These are phyloP conservation scores for Aspergillus novofumigatus DNA, from an alignment of 2,329 filamentous ascomycete species.

Conservation along the genomic window DNA sequence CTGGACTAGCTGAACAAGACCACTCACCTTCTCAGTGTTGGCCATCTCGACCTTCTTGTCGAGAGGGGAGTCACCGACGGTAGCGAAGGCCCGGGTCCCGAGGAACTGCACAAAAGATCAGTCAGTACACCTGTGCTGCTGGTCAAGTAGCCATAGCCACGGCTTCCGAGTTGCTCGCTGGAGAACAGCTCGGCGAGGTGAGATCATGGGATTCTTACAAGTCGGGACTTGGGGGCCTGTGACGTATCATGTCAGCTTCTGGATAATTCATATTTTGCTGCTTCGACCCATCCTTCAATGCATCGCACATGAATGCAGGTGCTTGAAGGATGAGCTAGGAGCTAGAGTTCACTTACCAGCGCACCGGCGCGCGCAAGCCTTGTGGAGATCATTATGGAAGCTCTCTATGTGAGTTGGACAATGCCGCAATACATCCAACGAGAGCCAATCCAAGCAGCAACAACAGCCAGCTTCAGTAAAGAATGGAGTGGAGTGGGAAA, in stretches of 20 bases:
- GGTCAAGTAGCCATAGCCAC: background rate
- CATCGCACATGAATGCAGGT: constrained; percentile 8
- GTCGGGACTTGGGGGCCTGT: constrained; percentile 44
- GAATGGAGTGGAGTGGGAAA: constrained; percentile 33
- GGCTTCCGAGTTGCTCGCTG: background rate
- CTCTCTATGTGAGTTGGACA: constrained; percentile 37
- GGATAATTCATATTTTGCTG: background rate
- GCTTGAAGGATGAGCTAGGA: constrained; percentile 10
- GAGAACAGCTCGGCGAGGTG: background rate
- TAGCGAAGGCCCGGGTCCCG: constrained; percentile 70
- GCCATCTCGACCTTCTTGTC: constrained; percentile 97
- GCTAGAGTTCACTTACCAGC: constrained; percentile 38
- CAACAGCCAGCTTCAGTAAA: constrained; percentile 32
- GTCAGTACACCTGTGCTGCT: constrained; percentile 6
- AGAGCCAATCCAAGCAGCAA: constrained; percentile 28
- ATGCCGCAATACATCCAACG: constrained; percentile 37
- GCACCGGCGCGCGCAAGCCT: constrained; percentile 45
- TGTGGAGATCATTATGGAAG: constrained; percentile 46
- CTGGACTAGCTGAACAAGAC: constrained; percentile 20
- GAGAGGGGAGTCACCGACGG: constrained; percentile 78
- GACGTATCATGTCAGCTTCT: constrained; percentile 17
- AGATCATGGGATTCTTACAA: constrained; percentile 34
- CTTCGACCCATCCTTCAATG: background rate
- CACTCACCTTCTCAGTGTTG: constrained; percentile 74
- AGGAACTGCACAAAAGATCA: constrained; percentile 51